A percentile compares a stretch with the other conserved stretches of the same genome.
phyloP scores from a whole-genome alignment of 2,329 filamentous ascomycete species.

The Xylaria arbuscula region DNA sequence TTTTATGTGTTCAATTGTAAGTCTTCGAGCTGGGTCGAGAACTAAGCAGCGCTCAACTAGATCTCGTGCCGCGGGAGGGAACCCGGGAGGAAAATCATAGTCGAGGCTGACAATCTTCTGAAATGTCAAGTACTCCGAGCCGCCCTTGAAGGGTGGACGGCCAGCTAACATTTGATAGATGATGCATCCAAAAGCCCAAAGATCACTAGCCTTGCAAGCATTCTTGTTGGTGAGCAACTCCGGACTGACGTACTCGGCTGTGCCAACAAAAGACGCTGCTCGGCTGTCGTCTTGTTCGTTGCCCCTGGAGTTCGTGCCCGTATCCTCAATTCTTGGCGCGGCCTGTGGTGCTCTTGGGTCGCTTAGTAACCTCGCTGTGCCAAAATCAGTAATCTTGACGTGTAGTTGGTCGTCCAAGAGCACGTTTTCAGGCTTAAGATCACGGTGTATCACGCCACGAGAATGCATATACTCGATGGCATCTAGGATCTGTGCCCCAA shows the following conservation, averaged over 20 bases:
- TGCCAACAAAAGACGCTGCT: constrained; percentile 95
- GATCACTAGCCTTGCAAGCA: constrained; percentile 95
- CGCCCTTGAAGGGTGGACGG: constrained; percentile 95
- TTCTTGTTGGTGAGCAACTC: constrained; percentile 97
- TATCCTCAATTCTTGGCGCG: constrained; percentile 51
- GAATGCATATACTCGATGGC: constrained; percentile 98
- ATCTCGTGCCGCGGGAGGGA: constrained; percentile 86
- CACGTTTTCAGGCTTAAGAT: constrained; percentile 97
- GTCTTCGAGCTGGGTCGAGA: constrained; percentile 82
- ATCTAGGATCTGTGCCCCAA: constrained; percentile 94
- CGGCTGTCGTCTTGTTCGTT: constrained; percentile 71
- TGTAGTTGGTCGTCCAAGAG: constrained; percentile 96
- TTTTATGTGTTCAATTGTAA: constrained; percentile 96
- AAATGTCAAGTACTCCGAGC: constrained; percentile 95
- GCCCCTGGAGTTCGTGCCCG: constrained; percentile 53
- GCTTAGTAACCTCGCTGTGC: constrained; percentile 92
- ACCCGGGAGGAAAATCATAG: constrained; percentile 91
- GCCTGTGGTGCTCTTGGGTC: constrained; percentile 62
- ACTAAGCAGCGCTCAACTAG: constrained; percentile 91
- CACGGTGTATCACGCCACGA: constrained; percentile 93
- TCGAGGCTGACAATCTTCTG: constrained; percentile 97
- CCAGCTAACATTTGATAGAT: constrained; percentile 96
- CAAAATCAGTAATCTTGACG: constrained; percentile 98
- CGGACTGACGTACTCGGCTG: constrained; percentile 97
- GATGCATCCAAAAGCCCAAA: constrained; percentile 99